Percentiles rank a stretch among this genome's conserved stretches.
phyloP scores from a whole-genome alignment of 2,329 filamentous ascomycete genomes.

The Verticillium alfalfae region DNA sequence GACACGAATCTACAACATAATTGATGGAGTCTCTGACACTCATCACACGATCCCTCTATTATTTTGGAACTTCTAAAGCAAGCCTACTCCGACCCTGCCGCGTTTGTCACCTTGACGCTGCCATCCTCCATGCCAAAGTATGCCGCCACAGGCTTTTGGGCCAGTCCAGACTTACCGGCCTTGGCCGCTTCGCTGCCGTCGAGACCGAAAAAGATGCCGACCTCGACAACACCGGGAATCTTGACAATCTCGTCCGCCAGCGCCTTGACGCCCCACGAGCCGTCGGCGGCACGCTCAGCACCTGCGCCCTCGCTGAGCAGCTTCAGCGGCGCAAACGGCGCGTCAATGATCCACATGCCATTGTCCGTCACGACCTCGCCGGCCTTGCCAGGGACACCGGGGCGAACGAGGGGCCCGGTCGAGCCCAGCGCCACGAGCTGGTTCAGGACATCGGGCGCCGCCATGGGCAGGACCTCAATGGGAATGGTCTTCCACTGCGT shows the following conservation, averaged over 20 bases:
- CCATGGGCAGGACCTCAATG: constrained; percentile 86
- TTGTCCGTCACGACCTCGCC: constrained; percentile 64
- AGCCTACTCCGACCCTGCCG: background rate
- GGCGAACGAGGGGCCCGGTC: constrained; percentile 62
- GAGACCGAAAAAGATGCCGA: constrained; percentile 80
- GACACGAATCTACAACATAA: background rate
- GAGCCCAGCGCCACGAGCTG: constrained; percentile 71
- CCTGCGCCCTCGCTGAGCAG: constrained; percentile 47
- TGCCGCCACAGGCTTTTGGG: constrained; percentile 86
- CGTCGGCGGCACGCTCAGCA: constrained; percentile 37
- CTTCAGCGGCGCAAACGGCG: constrained; percentile 73
- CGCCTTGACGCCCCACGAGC: constrained; percentile 73
- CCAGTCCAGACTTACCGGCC: constrained; percentile 55
- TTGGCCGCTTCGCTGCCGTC: constrained; percentile 63
- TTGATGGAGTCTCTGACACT: background rate
- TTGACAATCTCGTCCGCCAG: constrained; percentile 71
- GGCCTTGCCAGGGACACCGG: constrained; percentile 69
- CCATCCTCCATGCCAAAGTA: constrained; percentile 92
- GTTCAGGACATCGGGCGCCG: constrained; percentile 69
- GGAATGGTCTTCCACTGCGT: constrained; percentile 80
- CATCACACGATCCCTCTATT: background rate
- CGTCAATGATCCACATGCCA: constrained; percentile 78
- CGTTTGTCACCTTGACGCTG: constrained; percentile 45
- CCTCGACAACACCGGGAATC: constrained; percentile 84
- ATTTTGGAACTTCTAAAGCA: no score